Base-by-base conservation (phyloP, 1,139 yeast species). In the Sugiyamaella sp. region DNA sequence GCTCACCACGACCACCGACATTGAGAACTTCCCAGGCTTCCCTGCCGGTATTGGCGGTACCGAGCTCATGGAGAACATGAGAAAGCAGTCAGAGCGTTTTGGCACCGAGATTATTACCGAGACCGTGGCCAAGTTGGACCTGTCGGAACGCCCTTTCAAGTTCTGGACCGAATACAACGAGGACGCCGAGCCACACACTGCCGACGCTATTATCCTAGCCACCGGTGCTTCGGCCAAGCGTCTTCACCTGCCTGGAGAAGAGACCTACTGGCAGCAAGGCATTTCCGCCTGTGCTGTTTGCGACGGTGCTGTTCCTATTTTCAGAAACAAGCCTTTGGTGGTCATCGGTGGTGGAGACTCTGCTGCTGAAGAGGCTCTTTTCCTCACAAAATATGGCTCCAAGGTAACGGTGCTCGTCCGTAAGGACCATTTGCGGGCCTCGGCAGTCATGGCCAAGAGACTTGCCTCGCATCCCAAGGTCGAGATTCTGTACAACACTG, bases 341-440 rank as follows among this genome's bases (percentile, higher is more conserved):
- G 99, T 93, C 55, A 78, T 93, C 65, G 99, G 99, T 59, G 99
- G 99, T 64, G 99, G 99, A 72, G 99, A 93, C 74, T 90, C 97
- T 61, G 99, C 99, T 25, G 95, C 98, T 75, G 99, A 93, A 77
- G 99, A 93, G 77, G 99, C 99, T 19, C 77, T 89, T 61, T 93
- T 93, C 75, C 80, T 93, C 73, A 93, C 99, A 66, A 93, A 93
- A 74, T 93, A 93, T 73, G 99, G 95, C 57, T 89, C 97, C 54
- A 93, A 93, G 78, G 99, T 93, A 48, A 89, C 77, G 74, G 78
- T 93, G 71, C 79, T 93, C 66, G 98, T 93, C 47, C 89, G 99
- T 80, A 89, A 93, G 73, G 98, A 91, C 73, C 82, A 80, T 69
- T 80, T 93, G 67, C 85, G 99, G 75, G 99, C 99, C 12, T 90